Evolutionary conservation across 164 flowering plant species (phyloP).

Genomic region (Macadamia tetraphylla): DNA sequence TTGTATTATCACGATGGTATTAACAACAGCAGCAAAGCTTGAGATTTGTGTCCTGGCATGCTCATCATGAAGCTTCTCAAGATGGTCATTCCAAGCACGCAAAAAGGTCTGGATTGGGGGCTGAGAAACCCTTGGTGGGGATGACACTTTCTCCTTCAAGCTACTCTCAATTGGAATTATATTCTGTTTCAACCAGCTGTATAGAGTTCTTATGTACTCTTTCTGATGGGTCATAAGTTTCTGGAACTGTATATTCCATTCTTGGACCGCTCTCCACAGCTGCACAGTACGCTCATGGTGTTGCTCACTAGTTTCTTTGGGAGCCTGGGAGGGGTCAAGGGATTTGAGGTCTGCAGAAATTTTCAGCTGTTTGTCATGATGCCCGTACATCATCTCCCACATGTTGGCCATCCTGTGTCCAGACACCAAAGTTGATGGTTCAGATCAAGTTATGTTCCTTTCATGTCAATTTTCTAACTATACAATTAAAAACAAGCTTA

Average conservation of each 20-base stretch:
- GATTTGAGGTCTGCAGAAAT: constrained; percentile 45
- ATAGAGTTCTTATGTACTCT: constrained; percentile 55
- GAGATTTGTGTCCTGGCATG: constrained; percentile 52
- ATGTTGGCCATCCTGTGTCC: constrained; percentile 63
- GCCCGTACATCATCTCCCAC: constrained; percentile 68
- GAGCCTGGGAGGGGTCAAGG: constrained; percentile 42
- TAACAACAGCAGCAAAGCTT: constrained; percentile 64
- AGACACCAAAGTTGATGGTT: background rate
- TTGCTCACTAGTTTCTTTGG: constrained; percentile 58
- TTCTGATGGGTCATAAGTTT: constrained; percentile 60
- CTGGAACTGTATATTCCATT: constrained; percentile 59
- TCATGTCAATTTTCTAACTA: background rate
- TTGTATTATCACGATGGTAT: constrained; percentile 53
- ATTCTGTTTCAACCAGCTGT: constrained; percentile 70
- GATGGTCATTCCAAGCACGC: constrained; percentile 57
- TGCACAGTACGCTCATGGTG: constrained; percentile 64
- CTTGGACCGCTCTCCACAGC: constrained; percentile 41
- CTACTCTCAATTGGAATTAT: constrained; percentile 84
- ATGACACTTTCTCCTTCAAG: constrained; percentile 65
- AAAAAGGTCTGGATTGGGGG: constrained; percentile 74
- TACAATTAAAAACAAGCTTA: background rate
- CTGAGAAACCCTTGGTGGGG: constrained; percentile 49
- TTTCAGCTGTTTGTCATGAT: constrained; percentile 56
- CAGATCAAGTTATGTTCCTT: background rate
- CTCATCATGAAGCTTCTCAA: constrained; percentile 76